A percentile compares a stretch with the other conserved stretches of the same genome.
Conservation (phyloP, 139 green algal species). For the Parachlorella kessleri region DNA sequence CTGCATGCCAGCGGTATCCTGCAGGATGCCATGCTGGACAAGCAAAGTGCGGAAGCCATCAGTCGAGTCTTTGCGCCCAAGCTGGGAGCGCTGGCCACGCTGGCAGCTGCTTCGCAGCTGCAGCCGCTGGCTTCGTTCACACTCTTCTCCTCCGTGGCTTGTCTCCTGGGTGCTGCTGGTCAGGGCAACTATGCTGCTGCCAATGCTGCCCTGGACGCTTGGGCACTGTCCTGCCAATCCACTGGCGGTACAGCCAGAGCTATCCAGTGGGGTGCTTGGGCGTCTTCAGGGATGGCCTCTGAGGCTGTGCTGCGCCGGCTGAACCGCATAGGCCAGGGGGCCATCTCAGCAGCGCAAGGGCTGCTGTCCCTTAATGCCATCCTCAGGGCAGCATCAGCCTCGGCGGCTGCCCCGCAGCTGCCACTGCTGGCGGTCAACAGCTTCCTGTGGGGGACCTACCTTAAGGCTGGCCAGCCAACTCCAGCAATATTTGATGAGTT, state of each 20-base stretch:
- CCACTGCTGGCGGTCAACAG: slow-evolving; percentile 36
- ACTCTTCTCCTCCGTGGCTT: slow-evolving; percentile 82
- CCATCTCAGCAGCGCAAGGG: slow-evolving; percentile 43
- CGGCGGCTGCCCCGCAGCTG: background rate
- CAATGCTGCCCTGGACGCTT: slow-evolving; percentile 68
- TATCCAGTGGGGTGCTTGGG: slow-evolving; percentile 87
- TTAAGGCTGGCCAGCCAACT: slow-evolving; percentile 4
- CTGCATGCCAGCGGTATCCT: slow-evolving; percentile 79
- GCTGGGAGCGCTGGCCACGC: slow-evolving; percentile 12
- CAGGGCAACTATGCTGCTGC: slow-evolving; percentile 81
- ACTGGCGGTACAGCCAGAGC: slow-evolving; percentile 48
- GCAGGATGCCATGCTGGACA: slow-evolving; percentile 63
- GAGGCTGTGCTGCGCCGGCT: slow-evolving; percentile 42
- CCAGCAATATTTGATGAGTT: slow-evolving; percentile 35
- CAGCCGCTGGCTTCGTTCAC: slow-evolving; percentile 21
- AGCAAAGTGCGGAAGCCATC: slow-evolving; percentile 48
- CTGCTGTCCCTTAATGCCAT: slow-evolving; percentile 33
- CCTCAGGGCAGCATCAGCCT: background rate
- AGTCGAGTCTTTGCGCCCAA: slow-evolving; percentile 65
- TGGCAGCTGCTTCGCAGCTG: slow-evolving; percentile 15
- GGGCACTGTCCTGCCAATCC: slow-evolving; percentile 5
- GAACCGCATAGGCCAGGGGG: slow-evolving; percentile 43
- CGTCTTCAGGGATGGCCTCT: slow-evolving; percentile 48
- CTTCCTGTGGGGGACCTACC: slow-evolving; percentile 41
- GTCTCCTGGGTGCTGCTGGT: slow-evolving; percentile 77